Base-by-base conservation (phyloP, 2,329 filamentous ascomycete species). In the Colletotrichum tropicale region DNA sequence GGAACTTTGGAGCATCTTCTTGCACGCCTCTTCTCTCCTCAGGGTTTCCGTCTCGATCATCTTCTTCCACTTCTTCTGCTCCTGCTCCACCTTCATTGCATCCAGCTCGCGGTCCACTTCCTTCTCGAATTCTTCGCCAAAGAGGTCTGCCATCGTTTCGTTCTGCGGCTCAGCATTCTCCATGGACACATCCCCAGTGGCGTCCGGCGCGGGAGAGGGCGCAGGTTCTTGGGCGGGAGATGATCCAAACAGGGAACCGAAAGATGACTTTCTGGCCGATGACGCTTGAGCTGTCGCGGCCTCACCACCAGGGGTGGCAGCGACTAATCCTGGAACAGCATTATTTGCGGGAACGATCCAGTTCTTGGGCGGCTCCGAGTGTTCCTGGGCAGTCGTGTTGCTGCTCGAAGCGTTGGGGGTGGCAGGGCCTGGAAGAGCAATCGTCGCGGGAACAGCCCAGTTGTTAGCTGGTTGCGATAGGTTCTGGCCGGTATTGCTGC, bases 311-410 rank as follows among this genome's bases (percentile, higher is more conserved):
- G n/a, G 43, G 43, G 9, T n/a, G 9, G 38, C 18, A 48, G 38
- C 18, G 38, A 48, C 38, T 48, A 0, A 0, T n/a, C 18, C 18
- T n/a, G 0, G 18, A n/a, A 6, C 10, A 1, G 38, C 38, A n/a
- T n/a, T 48, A 18, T 48, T 48, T 48, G 38, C 18, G 38, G 38
- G 38, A 12, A 48, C 18, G 9, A 52, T 13, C 43, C 43, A 52
- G 43, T 52, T 52, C 4, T 21, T 52, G 6, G 43, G 2, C 43
- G 43, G n/a, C n/a, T 52, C 43, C 10, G 4, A 52, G 0, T 7
- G 43, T 0, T 21, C 10, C 12, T 52, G 43, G 10, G n/a, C n/a
- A 13, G 1, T 21, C n/a, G 6, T 52, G n/a, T 52, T 52, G 43
- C 43, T 52, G 43, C n/a, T 52, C 12, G 43, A 21, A 52, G 43